Percentiles rank a stretch among this genome's conserved stretches.
Conservation (phyloP, 345 rosid species). For the Aquilaria malaccensis region DNA sequence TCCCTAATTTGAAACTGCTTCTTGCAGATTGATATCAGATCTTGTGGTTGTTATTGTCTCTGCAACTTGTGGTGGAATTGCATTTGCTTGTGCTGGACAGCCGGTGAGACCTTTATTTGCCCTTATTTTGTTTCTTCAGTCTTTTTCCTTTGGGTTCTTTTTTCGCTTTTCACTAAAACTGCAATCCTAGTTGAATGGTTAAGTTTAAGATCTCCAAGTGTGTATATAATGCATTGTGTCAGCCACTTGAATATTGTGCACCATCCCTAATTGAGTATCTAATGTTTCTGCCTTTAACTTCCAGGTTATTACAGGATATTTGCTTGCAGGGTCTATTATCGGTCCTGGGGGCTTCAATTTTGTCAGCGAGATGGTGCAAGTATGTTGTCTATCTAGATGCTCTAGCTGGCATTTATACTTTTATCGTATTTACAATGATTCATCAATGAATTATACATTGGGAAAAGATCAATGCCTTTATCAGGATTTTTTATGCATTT, state of each 20-base stretch:
- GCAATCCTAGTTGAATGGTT: constrained; percentile 1
- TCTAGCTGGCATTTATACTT: constrained; percentile 8
- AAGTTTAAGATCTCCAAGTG: background rate
- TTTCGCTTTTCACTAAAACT: constrained; percentile 4
- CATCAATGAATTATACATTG: background rate
- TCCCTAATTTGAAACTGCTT: constrained; percentile 14
- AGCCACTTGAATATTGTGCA: constrained; percentile 4
- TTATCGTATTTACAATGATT: background rate
- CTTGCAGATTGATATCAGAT: constrained; percentile 90
- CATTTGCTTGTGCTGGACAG: constrained; percentile 99
- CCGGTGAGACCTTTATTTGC: constrained; percentile 46
- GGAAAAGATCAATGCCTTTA: background rate
- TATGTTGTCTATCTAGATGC: constrained; percentile 32
- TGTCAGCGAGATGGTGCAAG: constrained; percentile 98
- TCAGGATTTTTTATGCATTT: background rate
- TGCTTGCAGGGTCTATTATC: constrained; percentile 84
- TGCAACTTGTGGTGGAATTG: constrained; percentile 99
- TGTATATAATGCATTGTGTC: constrained; percentile 2
- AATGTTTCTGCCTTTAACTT: constrained; percentile 9
- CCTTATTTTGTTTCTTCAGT: background rate
- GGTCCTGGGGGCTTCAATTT: constrained; percentile 96
- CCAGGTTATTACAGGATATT: constrained; percentile 93
- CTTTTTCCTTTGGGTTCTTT: constrained; percentile 7
- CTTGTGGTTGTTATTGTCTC: constrained; percentile 94
- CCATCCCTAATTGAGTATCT: constrained; percentile 1